These are phyloP conservation scores for Persicaria tinctoria DNA, from an alignment of 148 eudicot species.

Conservation along the genomic window DNA sequence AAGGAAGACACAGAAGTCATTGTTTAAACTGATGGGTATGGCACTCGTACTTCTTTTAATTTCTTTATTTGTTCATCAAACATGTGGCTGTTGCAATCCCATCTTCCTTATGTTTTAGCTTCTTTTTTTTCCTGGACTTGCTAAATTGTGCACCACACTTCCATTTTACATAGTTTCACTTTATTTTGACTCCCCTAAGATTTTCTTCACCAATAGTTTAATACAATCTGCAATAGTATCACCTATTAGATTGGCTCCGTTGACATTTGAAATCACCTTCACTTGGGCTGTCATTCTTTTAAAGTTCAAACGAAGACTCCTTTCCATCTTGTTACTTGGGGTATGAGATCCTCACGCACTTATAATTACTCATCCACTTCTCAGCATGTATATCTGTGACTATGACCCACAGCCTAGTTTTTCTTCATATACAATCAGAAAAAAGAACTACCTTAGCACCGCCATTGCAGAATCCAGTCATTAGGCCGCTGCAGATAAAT, in stretches of 20 bases:
- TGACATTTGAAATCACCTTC: background rate
- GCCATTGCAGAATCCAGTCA: background rate
- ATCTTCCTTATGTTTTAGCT: background rate
- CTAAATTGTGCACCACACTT: background rate
- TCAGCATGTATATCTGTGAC: background rate
- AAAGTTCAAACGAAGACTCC: background rate
- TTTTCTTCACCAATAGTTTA: background rate
- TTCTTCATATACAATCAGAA: too few relatives aligned
- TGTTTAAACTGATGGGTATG: slow-evolving; percentile 74
- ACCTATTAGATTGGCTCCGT: background rate
- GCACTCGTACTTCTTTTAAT: background rate
- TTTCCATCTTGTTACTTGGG: background rate
- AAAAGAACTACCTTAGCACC: background rate
- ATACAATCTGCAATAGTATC: background rate
- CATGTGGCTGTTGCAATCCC: slow-evolving; percentile 3
- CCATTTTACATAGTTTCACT: background rate
- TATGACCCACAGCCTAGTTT: background rate
- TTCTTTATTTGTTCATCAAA: background rate
- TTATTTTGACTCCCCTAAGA: background rate
- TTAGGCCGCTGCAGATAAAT: background rate
- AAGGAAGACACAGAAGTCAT: slow-evolving; percentile 77
- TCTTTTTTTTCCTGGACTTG: background rate
- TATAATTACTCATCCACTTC: background rate
- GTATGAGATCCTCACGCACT: background rate
- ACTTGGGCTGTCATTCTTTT: background rate